Base-by-base conservation (phyloP, 306 rosid species). In the Casuarina glauca region DNA sequence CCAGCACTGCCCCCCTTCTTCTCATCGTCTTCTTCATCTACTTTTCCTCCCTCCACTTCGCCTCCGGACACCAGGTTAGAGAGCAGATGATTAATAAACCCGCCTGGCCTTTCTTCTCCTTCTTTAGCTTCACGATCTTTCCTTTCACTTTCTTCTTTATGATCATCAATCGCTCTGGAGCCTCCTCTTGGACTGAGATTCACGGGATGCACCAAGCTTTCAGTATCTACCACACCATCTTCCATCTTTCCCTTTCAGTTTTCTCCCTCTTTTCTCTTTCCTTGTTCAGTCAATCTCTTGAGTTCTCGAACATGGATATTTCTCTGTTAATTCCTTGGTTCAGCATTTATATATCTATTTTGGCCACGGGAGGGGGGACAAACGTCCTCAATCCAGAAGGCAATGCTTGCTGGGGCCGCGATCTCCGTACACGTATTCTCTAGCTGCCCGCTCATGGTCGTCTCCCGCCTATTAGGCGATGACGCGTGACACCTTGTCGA, bases 371-470 rank as follows among this genome's bases (percentile, higher is more conserved):
- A 16, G 41, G 16, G 61, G 20, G 36, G 26, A 74, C 83, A 79
- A 66, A 76, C 42, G 62, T 66, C 82, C 38, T 51, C 53, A 2
- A 3, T 8, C 41, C 57, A 1, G 38, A 10, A 66, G 69, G 3
- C 58, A 20, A 51, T 42, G 1, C 10, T 1, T 5, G 1, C 13
- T 39, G 32, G 53, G 36, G 20, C 16, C 17, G 39, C 41, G 55
- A 58, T 13, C 54, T 46, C 46, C 38, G 2, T 53, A 83, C 86
- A 79, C 86, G 83, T 75, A 71, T 32, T 32, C 13, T 74, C 39
- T 45, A 4, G 36, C 38, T 35, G 69, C n/a, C 38, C 75, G 71
- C 83, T 54, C 66, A 15, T 20, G 42, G 6, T 63, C 45, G 50
- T 45, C 17, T 45, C 43, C n/a, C 9, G 38, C 80, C 75, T 71